phyloP scores from a whole-genome alignment of 306 rosid species.

The Castanea crenata region DNA sequence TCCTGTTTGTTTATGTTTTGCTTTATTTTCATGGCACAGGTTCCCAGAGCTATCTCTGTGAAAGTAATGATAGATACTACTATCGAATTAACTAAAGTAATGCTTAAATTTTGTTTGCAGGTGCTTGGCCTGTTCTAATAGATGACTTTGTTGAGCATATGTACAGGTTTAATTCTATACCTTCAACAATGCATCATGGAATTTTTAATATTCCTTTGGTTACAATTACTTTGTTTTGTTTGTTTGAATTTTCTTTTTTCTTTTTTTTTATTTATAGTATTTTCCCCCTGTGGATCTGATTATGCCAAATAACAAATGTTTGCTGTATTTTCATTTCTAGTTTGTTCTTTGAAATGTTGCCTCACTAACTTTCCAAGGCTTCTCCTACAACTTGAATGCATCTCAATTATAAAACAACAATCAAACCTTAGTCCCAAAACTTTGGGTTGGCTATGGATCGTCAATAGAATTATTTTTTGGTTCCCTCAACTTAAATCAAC shows the following conservation, averaged over 20 bases:
- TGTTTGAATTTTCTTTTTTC: not conserved
- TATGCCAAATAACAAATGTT: not conserved
- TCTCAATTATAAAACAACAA: not conserved
- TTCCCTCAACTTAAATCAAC: no score
- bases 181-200: conserved; percentile 4
- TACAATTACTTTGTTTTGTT: not conserved
- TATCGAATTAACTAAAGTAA: not conserved
- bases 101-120: conserved; percentile 37
- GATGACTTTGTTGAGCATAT: conserved; percentile 96
- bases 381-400: not conserved
- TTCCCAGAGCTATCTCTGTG: not conserved
- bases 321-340: not conserved
- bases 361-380: not conserved
- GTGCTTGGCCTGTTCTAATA: conserved; percentile 98
- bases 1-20: not conserved
- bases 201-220: conserved; percentile 3
- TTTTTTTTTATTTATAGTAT: no score
- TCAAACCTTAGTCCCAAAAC: no score
- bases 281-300: not conserved
- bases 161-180: conserved; percentile 76
- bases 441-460: no score
- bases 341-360: not conserved
- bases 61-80: not conserved
- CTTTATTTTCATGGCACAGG: not conserved
- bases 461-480: no score